Evolutionary conservation across 1,284 basidiomycete genomes (phyloP), one percentile per base, ranked within the genome.

Genomic region (Malassezia equina): DNA sequence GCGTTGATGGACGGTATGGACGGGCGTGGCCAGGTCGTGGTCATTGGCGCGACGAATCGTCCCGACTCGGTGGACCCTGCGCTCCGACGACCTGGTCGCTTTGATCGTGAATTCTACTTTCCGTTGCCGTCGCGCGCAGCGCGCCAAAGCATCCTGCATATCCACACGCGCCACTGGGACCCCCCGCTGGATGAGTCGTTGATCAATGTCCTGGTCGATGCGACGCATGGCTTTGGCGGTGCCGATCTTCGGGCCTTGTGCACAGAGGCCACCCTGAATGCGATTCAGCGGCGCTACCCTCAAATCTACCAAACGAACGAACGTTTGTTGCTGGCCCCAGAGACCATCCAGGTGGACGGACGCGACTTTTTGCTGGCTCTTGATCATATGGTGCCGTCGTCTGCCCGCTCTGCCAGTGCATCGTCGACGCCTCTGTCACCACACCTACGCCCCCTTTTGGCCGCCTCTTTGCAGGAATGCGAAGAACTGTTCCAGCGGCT

Each of bases 1-100:
- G 93, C 94, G 0, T 79, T 99, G 45, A 98, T 98, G 93, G 94
- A 98, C 74, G 94, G 94, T 44, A 99, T 99, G 94, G 94, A 99
- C 64, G 93, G 93, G 1, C 83, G 94, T 47, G 63, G 84, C 2
- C 90, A 95, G 75, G 91, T 98, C 23, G 83, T 96, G n/a, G 88
- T 98, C 41, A 95, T 96, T 64, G 93, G 94, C 27, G 94, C 94
- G 1, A 99, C 94, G 8, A 99, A 99, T 74, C 77, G 94, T 55
- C 93, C 93, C 0, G 94, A 99, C 76, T 88, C 90, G 11, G 85
- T 99, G 53, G 94, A 99, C 75, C 90, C 94, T 29, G 94, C 94
- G 0, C 77, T 99, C 42, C 81, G 94, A 36, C 80, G 94, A 31
- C 94, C 94, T 0, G 94, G 94, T 12, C 81, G 94, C 55, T 99